These are phyloP conservation scores for Gnaphalium uliginosum DNA, from an alignment of 129 eudicot genomes.

Conservation along the genomic window DNA sequence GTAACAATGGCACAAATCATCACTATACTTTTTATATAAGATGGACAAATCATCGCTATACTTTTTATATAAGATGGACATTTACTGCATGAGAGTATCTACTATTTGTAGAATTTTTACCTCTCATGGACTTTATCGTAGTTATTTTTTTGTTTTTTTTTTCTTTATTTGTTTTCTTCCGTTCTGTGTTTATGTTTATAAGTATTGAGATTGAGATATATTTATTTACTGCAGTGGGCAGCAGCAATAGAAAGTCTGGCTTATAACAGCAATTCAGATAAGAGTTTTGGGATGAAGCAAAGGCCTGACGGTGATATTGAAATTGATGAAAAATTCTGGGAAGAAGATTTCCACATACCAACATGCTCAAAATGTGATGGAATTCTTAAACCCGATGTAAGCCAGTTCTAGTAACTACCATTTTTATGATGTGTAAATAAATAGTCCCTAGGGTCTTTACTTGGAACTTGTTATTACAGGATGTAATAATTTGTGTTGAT, in stretches of 20 bases:
- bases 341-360: constrained; percentile 50
- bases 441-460: not conserved
- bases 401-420: constrained; percentile 19
- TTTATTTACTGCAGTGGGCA: constrained; percentile 66
- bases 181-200: constrained; percentile 20
- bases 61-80: not conserved
- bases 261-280: constrained; percentile 67
- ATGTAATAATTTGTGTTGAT: constrained; percentile 6
- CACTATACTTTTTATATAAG: not conserved
- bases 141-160: no score
- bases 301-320: constrained; percentile 99
- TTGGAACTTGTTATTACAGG: not conserved
- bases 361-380: constrained; percentile 16
- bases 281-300: constrained; percentile 87
- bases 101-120: not conserved
- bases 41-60: not conserved
- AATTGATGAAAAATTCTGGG: constrained; percentile 96
- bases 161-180: no score
- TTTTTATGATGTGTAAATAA: not conserved
- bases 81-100: not conserved
- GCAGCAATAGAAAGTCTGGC: constrained; percentile 77
- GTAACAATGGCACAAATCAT: not conserved
- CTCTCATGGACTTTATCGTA: not conserved
- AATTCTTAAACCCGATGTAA: constrained; percentile 78
- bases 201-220: not conserved